A percentile compares a stretch with the other conserved stretches of the same genome.
These are phyloP conservation scores for Metarhizium sp. DNA, from an alignment of 2,329 filamentous ascomycete genomes.

Conservation along the genomic window DNA sequence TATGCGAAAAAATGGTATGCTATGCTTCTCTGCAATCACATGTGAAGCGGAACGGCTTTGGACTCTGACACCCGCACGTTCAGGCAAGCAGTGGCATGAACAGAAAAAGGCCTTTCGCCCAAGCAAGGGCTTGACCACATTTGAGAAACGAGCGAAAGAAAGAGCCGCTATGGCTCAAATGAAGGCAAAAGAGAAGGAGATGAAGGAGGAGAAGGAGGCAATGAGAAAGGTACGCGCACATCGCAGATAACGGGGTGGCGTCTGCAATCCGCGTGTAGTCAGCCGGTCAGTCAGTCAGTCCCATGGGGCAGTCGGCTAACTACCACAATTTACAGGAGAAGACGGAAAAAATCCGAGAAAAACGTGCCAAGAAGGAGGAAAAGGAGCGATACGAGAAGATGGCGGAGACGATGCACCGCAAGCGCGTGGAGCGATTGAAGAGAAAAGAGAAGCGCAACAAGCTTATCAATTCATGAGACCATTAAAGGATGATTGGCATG, in stretches of 20 bases:
- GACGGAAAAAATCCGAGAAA: constrained; percentile 74
- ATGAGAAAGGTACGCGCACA: constrained; percentile 59
- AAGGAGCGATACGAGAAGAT: constrained; percentile 87
- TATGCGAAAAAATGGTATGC: constrained; percentile 75
- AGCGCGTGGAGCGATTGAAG: constrained; percentile 87
- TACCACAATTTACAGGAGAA: constrained; percentile 45
- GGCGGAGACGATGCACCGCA: constrained; percentile 96
- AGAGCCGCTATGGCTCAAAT: constrained; percentile 62
- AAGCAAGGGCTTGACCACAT: constrained; percentile 66
- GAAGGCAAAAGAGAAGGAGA: constrained; percentile 88
- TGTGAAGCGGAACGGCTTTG: not conserved
- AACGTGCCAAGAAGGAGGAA: constrained; percentile 81
- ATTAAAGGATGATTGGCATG: not conserved
- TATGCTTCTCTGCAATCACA: constrained; percentile 27
- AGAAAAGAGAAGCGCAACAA: constrained; percentile 95
- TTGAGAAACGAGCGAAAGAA: constrained; percentile 63
- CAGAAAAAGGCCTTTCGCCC: constrained; percentile 80
- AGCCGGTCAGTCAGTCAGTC: too few species aligned
- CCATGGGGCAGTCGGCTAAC: not conserved
- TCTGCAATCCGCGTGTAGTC: not conserved
- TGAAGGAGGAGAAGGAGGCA: constrained; percentile 94
- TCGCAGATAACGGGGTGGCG: not conserved
- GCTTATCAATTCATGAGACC: constrained; percentile 53
- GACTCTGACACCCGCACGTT: constrained; percentile 6
- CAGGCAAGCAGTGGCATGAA: constrained; percentile 93